Conservation (phyloP, 495 filamentous ascomycete species). For the Hypoxylon cercidicola region DNA sequence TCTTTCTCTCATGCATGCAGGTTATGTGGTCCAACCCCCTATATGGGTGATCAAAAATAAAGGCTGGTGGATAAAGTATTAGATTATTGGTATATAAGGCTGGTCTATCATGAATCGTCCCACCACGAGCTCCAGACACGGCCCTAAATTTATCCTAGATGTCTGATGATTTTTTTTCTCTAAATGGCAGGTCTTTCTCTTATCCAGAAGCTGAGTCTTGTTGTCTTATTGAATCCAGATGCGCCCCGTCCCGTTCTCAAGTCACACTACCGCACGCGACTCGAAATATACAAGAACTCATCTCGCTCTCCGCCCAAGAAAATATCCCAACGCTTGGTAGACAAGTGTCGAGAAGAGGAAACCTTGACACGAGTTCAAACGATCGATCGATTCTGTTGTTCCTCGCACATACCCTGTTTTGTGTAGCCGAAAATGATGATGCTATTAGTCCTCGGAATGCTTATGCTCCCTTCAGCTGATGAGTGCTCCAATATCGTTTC, state of each 20-base stretch:
- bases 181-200: conserved; percentile 39
- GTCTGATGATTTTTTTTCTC: conserved; percentile 21
- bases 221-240: conserved; percentile 24
- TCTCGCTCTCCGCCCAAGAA: conserved; percentile 14
- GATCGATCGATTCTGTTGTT: conserved; percentile 7
- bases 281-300: conserved; percentile 44
- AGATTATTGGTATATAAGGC: conserved; percentile 42
- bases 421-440: conserved; percentile 40
- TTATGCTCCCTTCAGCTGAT: conserved; percentile 48
- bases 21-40: too few relatives aligned
- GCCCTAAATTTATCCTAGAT: conserved; percentile 14
- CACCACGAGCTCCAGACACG: conserved; percentile 33
- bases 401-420: conserved; percentile 32
- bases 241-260: conserved; percentile 24
- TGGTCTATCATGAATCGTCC: conserved; percentile 42
- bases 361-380: conserved; percentile 1
- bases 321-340: conserved; percentile 17
- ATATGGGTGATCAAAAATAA: neutral
- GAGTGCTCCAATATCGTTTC: conserved; percentile 53
- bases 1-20: too few relatives aligned
- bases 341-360: conserved; percentile 8
- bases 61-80: conserved; percentile 37
- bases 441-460: conserved; percentile 36
- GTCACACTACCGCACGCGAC: conserved; percentile 10
- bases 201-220: conserved; percentile 18